A percentile compares a stretch with the other conserved stretches of the same genome.
Evolutionary conservation across 225 moss, liverwort and hornwort genomes (phyloP).

Genomic region (Bryum argenteum): DNA sequence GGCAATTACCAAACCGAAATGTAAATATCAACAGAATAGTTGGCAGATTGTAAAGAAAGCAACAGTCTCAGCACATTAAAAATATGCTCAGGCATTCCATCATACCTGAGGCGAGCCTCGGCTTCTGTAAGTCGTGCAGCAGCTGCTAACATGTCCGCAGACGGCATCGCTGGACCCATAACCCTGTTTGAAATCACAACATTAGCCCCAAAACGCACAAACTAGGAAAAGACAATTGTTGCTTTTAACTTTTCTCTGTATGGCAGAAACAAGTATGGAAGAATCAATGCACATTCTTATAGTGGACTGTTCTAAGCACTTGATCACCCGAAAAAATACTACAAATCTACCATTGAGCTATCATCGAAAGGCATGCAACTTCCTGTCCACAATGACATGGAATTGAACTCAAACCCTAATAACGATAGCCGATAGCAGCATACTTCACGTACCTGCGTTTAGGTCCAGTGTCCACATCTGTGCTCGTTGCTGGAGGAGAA

Average conservation of each 20-base stretch:
- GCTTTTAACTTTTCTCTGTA: no score
- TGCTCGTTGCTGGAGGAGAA: constrained; percentile 16
- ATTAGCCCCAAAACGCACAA: no score
- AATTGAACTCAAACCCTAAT: not conserved
- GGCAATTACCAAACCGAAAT: not conserved
- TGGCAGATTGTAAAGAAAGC: not conserved
- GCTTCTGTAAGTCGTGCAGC: constrained; percentile 81
- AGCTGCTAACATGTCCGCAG: constrained; percentile 78
- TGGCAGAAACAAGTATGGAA: no score
- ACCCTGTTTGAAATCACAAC: constrained; percentile 39
- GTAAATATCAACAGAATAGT: not conserved
- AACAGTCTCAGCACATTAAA: not conserved
- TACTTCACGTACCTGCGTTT: constrained; percentile 56
- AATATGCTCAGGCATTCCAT: constrained; percentile 5
- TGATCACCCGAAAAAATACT: no score
- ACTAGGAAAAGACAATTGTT: no score
- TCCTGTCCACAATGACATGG: no score
- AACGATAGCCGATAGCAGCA: constrained; percentile 1
- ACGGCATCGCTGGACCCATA: constrained; percentile 86
- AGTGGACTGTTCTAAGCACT: no score
- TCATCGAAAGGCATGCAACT: no score
- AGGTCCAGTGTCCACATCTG: constrained; percentile 20
- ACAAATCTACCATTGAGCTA: no score
- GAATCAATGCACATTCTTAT: no score
- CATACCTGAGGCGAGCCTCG: constrained; percentile 69